Percentiles rank a stretch among this genome's conserved stretches.
phyloP scores from a whole-genome alignment of 169 alveolate species.

The Eimeria mitis region DNA sequence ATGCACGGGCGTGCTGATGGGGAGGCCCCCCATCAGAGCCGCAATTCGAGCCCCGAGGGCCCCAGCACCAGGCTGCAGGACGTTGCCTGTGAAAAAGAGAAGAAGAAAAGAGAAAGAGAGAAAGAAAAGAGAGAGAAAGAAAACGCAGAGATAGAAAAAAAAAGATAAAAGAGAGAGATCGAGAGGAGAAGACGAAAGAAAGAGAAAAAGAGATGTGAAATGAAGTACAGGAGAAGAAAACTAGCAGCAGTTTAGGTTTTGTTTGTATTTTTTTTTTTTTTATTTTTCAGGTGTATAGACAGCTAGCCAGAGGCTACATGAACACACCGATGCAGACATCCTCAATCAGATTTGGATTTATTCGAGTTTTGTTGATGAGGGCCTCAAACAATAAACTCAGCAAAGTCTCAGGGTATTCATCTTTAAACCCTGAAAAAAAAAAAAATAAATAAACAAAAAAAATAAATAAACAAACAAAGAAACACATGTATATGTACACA shows the following conservation, averaged over 20 bases:
- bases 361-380: slow-evolving; percentile 87
- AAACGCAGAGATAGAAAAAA: neutral
- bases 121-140: neutral
- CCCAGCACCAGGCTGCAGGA: slow-evolving; percentile 91
- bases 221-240: too few relatives aligned
- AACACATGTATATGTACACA: too few relatives aligned
- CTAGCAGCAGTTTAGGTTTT: too few relatives aligned
- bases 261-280: too few relatives aligned
- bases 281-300: neutral
- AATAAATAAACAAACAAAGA: too few relatives aligned
- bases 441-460: neutral
- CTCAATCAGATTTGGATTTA: slow-evolving; percentile 89
- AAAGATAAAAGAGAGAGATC: too few relatives aligned
- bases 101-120: neutral
- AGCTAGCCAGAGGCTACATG: neutral
- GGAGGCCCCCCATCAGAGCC: slow-evolving; percentile 90
- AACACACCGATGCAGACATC: slow-evolving; percentile 93
- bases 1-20: slow-evolving; percentile 87
- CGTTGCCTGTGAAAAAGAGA: slow-evolving; percentile 44
- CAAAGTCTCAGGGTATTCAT: slow-evolving; percentile 92
- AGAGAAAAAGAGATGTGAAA: too few relatives aligned
- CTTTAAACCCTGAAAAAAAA: slow-evolving; percentile 84
- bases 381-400: slow-evolving; percentile 89
- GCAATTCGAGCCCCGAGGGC: slow-evolving; percentile 91
- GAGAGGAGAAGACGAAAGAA: too few relatives aligned